Evolutionary conservation across 371 early-diverging fungal genomes (phyloP), one percentile per base, ranked within the genome.

Genomic region (Rhizopus arrhizus): DNA sequence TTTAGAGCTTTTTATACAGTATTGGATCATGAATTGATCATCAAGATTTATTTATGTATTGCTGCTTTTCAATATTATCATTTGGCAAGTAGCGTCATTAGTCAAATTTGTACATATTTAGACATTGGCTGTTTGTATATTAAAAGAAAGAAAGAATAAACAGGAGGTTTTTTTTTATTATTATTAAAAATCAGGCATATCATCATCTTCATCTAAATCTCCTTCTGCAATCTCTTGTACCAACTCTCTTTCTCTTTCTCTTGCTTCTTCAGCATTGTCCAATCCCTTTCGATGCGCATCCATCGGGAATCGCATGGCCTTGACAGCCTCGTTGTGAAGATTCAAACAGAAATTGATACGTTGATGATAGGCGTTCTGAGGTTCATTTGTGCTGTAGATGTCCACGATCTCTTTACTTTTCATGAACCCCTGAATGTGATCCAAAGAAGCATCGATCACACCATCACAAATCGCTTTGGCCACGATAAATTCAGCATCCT

Each of bases 401-500:
- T 98, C 97, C 28, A 84, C 89, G 60, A 87, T 89, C 77, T 96
- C 98, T 71, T 93, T 91, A 68, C 91, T 90, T 80, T 92, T 86
- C 87, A 98, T 90, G 69, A 80, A 95, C 0, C 97, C 98, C 56
- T 87, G 83, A 69, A 93, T 90, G 72, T 98, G 98, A 67, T 96
- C 95, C 59, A 97, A 84, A 0, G 87, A 87, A 41, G 97, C 99
- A 77, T 95, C 96, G 74, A 98, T 95, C 22, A 98, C 98, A 56
- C 97, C 97, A 69, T 98, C 99, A 42, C 95, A 89, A 62, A 98
- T 96, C n/a, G 99, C 93, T 83, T 98, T 98, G 58, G 95, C 91
- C 4, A 98, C 96, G 74, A 98, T 96, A 76, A 93, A 97, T 74
- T 97, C 97, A 41, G 97, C 98, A 70, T 97, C 97, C 68, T 97